Conservation (phyloP, 352 stramenopile genomes). For the Phytophthora colocasiae region DNA sequence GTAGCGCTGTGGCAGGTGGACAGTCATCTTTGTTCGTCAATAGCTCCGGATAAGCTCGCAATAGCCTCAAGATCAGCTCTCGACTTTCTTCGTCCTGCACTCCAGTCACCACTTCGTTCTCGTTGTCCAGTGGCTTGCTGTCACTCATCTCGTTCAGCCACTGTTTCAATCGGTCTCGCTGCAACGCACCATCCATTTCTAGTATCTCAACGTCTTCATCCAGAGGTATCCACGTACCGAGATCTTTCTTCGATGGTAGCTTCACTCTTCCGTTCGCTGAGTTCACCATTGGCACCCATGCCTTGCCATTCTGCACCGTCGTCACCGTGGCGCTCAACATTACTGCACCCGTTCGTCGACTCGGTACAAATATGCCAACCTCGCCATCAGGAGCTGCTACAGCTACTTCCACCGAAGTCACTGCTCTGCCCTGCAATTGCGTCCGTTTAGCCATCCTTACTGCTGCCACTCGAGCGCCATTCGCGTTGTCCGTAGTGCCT, state of each 20-base stretch:
- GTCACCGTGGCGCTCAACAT: conserved; percentile 6
- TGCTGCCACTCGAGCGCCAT: too few species aligned
- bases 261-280: not conserved
- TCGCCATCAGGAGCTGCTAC: conserved; percentile 1
- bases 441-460: too few species aligned
- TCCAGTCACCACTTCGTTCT: not conserved
- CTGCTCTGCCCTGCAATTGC: too few species aligned
- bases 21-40: not conserved
- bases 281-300: not conserved
- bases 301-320: not conserved
- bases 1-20: not conserved
- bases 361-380: not conserved
- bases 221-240: not conserved
- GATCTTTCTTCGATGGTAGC: conserved; percentile 6
- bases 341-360: not conserved
- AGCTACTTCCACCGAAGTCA: not conserved
- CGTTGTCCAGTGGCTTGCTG: not conserved
- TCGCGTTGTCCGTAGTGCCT: too few species aligned
- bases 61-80: not conserved
- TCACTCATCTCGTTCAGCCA: not conserved
- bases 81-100: not conserved
- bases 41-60: not conserved
- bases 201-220: conserved; percentile 1
- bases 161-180: not conserved
- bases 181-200: not conserved